Evolutionary conservation across 148 eudicot species (phyloP).

Genomic region (Chenopodium formosanum): DNA sequence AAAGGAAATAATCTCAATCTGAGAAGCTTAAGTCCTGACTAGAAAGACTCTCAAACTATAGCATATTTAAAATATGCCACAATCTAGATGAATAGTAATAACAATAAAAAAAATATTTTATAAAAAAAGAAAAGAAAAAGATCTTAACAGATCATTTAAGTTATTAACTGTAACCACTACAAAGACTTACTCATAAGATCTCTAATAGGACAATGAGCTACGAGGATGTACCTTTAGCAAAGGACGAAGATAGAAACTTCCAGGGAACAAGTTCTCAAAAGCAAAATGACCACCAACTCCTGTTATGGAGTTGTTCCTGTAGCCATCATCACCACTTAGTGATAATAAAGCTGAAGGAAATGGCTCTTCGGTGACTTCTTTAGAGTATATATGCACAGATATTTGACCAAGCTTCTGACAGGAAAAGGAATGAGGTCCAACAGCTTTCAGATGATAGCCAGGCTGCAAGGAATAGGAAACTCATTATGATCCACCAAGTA

Average conservation of each 20-base stretch:
- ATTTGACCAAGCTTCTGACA: slow-evolving; percentile 97
- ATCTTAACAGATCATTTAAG: background rate
- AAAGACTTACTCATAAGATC: slow-evolving; percentile 8
- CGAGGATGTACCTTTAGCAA: slow-evolving; percentile 68
- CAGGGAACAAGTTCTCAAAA: slow-evolving; percentile 83
- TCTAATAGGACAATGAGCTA: background rate
- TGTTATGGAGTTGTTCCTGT: slow-evolving; percentile 86
- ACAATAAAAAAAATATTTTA: background rate
- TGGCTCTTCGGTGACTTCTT: slow-evolving; percentile 67
- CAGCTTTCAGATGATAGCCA: slow-evolving; percentile 80
- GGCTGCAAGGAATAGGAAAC: slow-evolving; percentile 52
- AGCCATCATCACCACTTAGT: slow-evolving; percentile 97
- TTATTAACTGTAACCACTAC: background rate
- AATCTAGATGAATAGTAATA: background rate
- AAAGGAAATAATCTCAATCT: background rate
- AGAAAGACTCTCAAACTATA: background rate
- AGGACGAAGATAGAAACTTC: slow-evolving; percentile 98
- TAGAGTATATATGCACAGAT: slow-evolving; percentile 59
- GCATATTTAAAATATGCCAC: background rate
- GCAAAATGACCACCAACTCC: slow-evolving; percentile 75
- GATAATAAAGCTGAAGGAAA: slow-evolving; percentile 90
- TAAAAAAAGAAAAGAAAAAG: background rate
- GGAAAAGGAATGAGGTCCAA: slow-evolving; percentile 76
- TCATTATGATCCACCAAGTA: slow-evolving; percentile 5
- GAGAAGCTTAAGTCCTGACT: background rate